Evolutionary conservation across 148 eudicot genomes (phyloP).

Genomic region (Bassia scoparia): DNA sequence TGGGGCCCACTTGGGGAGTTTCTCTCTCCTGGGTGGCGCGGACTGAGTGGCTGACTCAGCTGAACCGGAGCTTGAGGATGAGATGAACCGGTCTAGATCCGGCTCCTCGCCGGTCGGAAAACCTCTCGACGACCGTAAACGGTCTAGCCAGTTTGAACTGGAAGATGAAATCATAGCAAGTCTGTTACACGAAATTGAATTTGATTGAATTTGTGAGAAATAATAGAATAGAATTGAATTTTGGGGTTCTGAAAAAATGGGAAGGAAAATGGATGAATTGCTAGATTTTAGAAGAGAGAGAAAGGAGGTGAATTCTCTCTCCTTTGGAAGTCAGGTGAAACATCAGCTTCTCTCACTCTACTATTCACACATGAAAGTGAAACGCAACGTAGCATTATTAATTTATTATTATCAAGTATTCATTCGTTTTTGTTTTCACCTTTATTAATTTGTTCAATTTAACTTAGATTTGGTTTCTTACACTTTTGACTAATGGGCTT

Average conservation of each 20-base stretch:
- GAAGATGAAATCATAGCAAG: conserved; percentile 28
- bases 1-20: background rate
- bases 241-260: background rate
- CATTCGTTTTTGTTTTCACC: background rate
- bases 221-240: background rate
- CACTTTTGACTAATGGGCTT: background rate
- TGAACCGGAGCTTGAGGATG: conserved; percentile 27
- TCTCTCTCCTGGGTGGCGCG: conserved; percentile 14
- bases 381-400: background rate
- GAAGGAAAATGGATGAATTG: background rate
- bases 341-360: background rate
- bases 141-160: conserved; percentile 67
- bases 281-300: no score
- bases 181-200: no score
- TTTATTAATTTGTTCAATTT: background rate
- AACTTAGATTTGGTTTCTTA: no score
- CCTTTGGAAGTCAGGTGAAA: conserved; percentile 5
- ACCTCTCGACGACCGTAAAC: conserved; percentile 70
- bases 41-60: conserved; percentile 26
- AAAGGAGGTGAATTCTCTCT: background rate
- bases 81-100: conserved; percentile 56
- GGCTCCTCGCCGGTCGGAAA: conserved; percentile 46
- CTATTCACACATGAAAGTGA: background rate
- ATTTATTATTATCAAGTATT: background rate
- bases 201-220: conserved; percentile 17